A percentile compares a stretch with the other conserved stretches of the same genome.
Evolutionary conservation across 1,284 basidiomycete genomes (phyloP).

Genomic region (Vanrija humicola): DNA sequence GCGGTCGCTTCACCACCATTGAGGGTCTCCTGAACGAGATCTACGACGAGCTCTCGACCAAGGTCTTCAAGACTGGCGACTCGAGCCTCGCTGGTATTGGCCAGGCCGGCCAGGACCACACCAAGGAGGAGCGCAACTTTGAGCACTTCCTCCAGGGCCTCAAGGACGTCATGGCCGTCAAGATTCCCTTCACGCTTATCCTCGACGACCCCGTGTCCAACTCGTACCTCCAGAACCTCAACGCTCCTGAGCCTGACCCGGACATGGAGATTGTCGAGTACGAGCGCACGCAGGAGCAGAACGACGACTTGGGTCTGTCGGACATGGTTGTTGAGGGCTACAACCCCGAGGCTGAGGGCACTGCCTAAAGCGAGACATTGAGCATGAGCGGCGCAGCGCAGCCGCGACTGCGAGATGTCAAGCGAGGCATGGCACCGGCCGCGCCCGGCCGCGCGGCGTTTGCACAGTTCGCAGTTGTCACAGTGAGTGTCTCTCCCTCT

Average conservation of each 20-base stretch:
- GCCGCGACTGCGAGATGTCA: too few species aligned
- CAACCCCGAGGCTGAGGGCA: slow-evolving; percentile 50
- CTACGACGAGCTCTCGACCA: slow-evolving; percentile 90
- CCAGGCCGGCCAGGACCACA: slow-evolving; percentile 26
- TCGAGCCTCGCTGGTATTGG: slow-evolving; percentile 37
- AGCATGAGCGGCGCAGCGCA: too few species aligned
- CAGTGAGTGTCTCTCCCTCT: too few species aligned
- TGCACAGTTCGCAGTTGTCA: too few species aligned
- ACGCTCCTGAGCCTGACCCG: slow-evolving; percentile 86
- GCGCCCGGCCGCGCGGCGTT: too few species aligned
- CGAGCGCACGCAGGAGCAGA: slow-evolving; percentile 81
- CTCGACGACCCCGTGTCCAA: slow-evolving; percentile 94
- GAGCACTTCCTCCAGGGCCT: slow-evolving; percentile 73
- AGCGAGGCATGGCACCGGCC: too few species aligned
- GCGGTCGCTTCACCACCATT: slow-evolving; percentile 96
- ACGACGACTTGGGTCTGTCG: slow-evolving; percentile 92
- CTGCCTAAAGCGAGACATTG: background rate
- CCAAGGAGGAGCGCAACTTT: slow-evolving; percentile 59
- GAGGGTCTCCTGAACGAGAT: slow-evolving; percentile 94
- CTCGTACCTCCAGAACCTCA: slow-evolving; percentile 93
- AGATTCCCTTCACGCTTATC: slow-evolving; percentile 80
- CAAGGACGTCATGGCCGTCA: slow-evolving; percentile 72
- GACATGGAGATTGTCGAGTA: slow-evolving; percentile 83
- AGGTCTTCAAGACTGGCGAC: slow-evolving; percentile 64
- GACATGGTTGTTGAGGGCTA: slow-evolving; percentile 93